Evolutionary conservation across 1,139 yeast genomes (phyloP), one percentile per base, ranked within the genome.

Genomic region (Candida labiduridarum): DNA sequence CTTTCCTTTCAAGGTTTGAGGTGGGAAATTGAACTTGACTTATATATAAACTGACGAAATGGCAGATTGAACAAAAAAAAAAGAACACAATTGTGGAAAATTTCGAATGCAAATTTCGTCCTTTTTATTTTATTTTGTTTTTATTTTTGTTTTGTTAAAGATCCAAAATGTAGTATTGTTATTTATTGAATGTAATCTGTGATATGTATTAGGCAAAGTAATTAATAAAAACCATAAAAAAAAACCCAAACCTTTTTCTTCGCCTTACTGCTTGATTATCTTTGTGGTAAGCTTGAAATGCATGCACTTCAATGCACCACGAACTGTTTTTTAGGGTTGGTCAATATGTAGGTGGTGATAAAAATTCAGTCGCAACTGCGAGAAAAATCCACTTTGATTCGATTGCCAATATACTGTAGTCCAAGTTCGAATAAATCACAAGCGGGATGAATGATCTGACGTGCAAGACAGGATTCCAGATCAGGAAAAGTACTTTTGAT

Each of bases 181-280:
- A 30, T 30, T 30, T 30, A 12, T 30, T 30, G n/a, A 12, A 12
- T 30, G n/a, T 30, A 12, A 14, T 34, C 11, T 34, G 38, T 34
- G 14, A 34, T 34, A 34, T 38, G 41, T 11, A 38, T 38, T 38
- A 38, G 41, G 41, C 41, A 38, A 38, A 11, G 41, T 38, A 38
- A 38, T 38, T 38, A 38, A 38, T 19, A 19, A 38, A 16, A 38
- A 9, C 4, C 15, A 4, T n/a, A n/a, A n/a, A n/a, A 38, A 22
- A 31, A 31, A 12, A 11, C 16, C 10, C 11, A 3, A 6, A 6
- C 11, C 14, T 31, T 22, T 38, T 34, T 16, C 41, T 18, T 38
- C 12, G 10, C 41, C 12, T 38, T 5, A 14, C 38, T 34, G 12
- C 16, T 15, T 34, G 15, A 7, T 3, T 34, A 8, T 34, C 18